A percentile compares a stretch with the other conserved stretches of the same genome.
Conservation (phyloP, 129 eudicot genomes). For the Silybum marianum region DNA sequence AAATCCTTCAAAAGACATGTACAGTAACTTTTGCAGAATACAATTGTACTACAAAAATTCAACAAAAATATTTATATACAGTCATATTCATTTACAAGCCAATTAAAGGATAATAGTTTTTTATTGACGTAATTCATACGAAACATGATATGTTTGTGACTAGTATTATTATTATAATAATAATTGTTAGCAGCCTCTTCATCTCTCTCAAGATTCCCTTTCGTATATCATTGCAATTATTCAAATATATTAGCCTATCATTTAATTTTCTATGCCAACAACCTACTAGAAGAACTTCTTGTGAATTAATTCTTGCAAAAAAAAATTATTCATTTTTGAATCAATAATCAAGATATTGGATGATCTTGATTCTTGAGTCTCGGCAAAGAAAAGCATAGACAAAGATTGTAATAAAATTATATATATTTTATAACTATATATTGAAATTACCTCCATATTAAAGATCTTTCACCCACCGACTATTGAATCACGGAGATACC, state of each 20-base stretch:
- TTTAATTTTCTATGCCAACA: background rate
- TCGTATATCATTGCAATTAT: background rate
- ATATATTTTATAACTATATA: background rate
- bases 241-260: background rate
- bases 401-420: background rate
- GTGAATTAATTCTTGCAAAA: background rate
- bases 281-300: background rate
- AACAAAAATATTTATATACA: background rate
- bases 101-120: too few species aligned
- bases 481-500: constrained; percentile 20
- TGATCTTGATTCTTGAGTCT: background rate
- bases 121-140: constrained; percentile 15
- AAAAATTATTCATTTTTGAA: background rate
- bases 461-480: constrained; percentile 22
- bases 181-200: constrained; percentile 29
- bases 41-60: background rate
- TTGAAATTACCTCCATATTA: background rate
- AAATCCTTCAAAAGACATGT: background rate
- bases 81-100: too few species aligned
- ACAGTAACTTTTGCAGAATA: background rate
- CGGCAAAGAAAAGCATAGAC: background rate
- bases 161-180: background rate
- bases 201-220: constrained; percentile 20
- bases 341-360: background rate
- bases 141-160: constrained; percentile 13